Percentiles rank a stretch among this genome's conserved stretches.
phyloP scores from a whole-genome alignment of 208 protist genomes.

The Acanthamoeba royreba region DNA sequence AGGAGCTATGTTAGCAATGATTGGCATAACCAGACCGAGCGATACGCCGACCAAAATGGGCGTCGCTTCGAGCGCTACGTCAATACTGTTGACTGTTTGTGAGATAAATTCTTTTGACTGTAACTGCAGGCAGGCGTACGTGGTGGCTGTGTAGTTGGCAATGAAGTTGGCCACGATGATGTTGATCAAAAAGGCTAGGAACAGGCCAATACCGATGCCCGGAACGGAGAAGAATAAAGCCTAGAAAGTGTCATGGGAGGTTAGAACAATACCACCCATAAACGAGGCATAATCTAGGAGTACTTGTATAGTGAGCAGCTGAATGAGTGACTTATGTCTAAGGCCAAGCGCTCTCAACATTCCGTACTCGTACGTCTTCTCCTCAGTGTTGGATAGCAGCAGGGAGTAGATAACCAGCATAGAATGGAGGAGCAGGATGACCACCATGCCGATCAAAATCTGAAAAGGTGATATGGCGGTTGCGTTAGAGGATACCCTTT shows the following conservation, averaged over 20 bases:
- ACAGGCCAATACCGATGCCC: conserved; percentile 83
- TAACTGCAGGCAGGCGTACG: not conserved
- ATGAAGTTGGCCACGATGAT: conserved; percentile 79
- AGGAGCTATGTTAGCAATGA: conserved; percentile 81
- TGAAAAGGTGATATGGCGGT: not conserved
- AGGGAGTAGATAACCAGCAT: conserved; percentile 89
- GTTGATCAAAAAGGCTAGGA: conserved; percentile 79
- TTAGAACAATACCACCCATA: not conserved
- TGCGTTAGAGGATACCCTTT: not conserved
- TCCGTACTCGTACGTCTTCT: conserved; percentile 95
- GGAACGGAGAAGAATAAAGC: conserved; percentile 89
- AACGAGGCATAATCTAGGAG: not conserved
- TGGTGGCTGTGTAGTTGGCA: conserved; percentile 50
- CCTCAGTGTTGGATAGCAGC: conserved; percentile 89
- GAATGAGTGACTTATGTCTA: conserved; percentile 78
- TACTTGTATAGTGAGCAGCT: conserved; percentile 78
- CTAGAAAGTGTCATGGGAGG: conserved; percentile 54
- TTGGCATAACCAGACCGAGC: conserved; percentile 75
- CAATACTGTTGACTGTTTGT: not conserved
- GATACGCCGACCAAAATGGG: conserved; percentile 20
- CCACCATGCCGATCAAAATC: conserved; percentile 84
- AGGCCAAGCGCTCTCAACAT: conserved; percentile 94
- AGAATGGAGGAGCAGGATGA: conserved; percentile 86
- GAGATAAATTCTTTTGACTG: no score
- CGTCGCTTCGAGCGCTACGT: not conserved